Conservation (phyloP, 495 filamentous ascomycete species). For the Thermothielavioides terrestris region DNA sequence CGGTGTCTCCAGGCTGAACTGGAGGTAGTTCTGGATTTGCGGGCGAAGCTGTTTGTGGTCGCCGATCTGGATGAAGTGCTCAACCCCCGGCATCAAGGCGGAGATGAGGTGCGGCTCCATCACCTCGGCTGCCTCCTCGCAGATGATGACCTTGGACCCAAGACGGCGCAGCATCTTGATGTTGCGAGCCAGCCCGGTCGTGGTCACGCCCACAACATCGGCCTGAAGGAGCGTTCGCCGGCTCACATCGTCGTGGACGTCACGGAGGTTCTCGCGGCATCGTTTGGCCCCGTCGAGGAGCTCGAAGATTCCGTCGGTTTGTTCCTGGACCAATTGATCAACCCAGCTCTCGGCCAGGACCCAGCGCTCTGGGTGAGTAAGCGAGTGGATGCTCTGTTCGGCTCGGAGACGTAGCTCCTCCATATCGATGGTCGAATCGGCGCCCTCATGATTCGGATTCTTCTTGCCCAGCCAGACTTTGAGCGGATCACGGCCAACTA, state of each 20-base stretch:
- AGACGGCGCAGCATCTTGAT: constrained; percentile 53
- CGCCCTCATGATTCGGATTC: no score
- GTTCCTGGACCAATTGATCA: background rate
- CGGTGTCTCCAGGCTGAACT: constrained; percentile 18
- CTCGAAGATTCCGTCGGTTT: background rate
- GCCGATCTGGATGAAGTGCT: constrained; percentile 69
- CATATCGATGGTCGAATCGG: no score
- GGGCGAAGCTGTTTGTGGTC: constrained; percentile 70
- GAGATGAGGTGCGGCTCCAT: constrained; percentile 63
- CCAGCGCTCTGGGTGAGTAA: background rate
- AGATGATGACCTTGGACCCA: constrained; percentile 58
- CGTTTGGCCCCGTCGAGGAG: background rate
- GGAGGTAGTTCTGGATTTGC: constrained; percentile 24
- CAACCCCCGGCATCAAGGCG: constrained; percentile 57
- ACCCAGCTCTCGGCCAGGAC: constrained; percentile 6
- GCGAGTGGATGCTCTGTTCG: background rate
- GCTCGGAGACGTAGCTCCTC: background rate
- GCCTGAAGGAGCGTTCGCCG: constrained; percentile 43
- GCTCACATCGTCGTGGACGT: constrained; percentile 41
- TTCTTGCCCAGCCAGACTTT: constrained; percentile 4
- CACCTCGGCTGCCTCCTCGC: constrained; percentile 74
- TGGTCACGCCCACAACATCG: constrained; percentile 68
- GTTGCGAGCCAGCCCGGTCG: constrained; percentile 62
- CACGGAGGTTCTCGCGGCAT: constrained; percentile 19
- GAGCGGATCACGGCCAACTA: background rate